Base-by-base conservation (phyloP, 176 grass and related monocot species). In the Cenchrus fungigraminus region DNA sequence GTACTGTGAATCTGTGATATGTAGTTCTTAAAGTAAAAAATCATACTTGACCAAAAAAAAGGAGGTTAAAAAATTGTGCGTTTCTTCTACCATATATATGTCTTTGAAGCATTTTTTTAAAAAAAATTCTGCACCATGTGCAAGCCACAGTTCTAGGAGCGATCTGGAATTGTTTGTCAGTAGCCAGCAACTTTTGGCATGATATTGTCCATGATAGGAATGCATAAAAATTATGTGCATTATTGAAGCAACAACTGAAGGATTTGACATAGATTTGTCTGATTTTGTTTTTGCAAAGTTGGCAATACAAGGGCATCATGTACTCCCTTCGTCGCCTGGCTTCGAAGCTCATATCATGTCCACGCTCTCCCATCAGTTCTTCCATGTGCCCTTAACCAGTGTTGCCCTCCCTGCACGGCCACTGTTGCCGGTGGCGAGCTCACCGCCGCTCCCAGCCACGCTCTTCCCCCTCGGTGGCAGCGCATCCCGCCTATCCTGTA, bases 11-110 rank as follows among this genome's bases (percentile, higher is more conserved):
- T 25, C 25, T 25, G 25, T 81, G 43, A 40, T 40, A 40, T 72
- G 55, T 25, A 77, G 72, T 28, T 51, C 55, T 7, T 63, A 71
- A 79, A 72, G 56, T 9, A 77, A 86, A 77, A 85, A 77, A 49
- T 20, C 46, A 72, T 80, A 85, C 37, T 71, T 56, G 52, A 16
- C 15, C 0, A n/a, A 9, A 45, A 53, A 17, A 74, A 16, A 66
- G 12, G 16, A 15, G 11, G 28, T 81, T 67, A 61, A 20, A 68
- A 76, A 28, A 76, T 20, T 12, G 7, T 61, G 71, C 16, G 62
- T 37, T 10, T 40, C 16, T 44, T 44, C 49, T 56, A 20, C 40
- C 65, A 4, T 28, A 19, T 28, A 19, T 60, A 80, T n/a, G 29
- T 55, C 8, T 63, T 55, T 3, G 16, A 40, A 56, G 31, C 65